phyloP scores from a whole-genome alignment of 176 grass and related monocot species.

The Oryza glaberrima region DNA sequence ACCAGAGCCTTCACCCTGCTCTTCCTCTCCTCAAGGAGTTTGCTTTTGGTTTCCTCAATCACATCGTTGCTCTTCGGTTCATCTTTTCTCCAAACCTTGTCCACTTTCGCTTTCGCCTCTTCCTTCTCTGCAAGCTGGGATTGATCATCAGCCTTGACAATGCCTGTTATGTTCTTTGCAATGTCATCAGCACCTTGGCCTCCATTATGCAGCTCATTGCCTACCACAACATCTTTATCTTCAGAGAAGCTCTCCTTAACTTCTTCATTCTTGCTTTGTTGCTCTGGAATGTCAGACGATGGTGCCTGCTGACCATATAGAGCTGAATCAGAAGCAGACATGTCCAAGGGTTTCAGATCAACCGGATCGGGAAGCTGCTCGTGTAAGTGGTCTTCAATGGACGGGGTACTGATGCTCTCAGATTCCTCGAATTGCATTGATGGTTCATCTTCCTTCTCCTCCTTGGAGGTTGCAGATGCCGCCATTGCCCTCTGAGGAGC shows the following conservation, averaged over 20 bases:
- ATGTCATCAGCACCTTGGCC: constrained; percentile 21
- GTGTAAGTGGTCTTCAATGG: constrained; percentile 46
- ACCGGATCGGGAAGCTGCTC: constrained; percentile 40
- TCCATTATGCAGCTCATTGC: constrained; percentile 17
- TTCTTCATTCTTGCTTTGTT: constrained; percentile 34
- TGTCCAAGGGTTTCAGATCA: constrained; percentile 19
- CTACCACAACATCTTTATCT: constrained; percentile 16
- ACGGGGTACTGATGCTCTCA: constrained; percentile 32
- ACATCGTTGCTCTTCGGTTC: constrained; percentile 62
- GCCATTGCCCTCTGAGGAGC: constrained; percentile 30
- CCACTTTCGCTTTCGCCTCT: constrained; percentile 16
- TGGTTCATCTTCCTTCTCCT: constrained; percentile 30
- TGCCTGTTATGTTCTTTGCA: neutral
- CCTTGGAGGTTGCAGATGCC: constrained; percentile 16
- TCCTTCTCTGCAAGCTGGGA: constrained; percentile 30
- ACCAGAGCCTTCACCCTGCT: constrained; percentile 86
- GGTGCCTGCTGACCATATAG: neutral
- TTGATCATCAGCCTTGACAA: constrained; percentile 29
- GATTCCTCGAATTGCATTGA: constrained; percentile 37
- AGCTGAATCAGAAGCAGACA: neutral
- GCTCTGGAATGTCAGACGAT: constrained; percentile 8
- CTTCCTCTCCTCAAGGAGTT: constrained; percentile 73
- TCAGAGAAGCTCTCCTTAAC: neutral
- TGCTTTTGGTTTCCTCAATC: constrained; percentile 72
- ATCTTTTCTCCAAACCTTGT: constrained; percentile 51